Percentiles rank a stretch among this genome's conserved stretches.
Evolutionary conservation across 805 yeast species (phyloP).

Genomic region (Ascoidea asiatica): DNA sequence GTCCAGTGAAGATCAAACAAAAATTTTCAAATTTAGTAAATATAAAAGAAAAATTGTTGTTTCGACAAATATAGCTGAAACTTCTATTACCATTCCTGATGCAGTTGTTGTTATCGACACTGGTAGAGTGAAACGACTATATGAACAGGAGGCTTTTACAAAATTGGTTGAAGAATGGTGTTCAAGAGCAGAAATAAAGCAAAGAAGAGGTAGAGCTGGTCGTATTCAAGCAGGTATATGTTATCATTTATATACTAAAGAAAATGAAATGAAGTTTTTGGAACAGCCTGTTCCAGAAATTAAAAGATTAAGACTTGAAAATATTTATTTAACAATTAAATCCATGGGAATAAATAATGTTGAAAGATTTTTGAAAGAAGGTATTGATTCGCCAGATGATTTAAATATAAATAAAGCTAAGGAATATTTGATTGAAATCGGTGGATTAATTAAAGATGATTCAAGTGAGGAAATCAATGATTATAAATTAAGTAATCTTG

Average conservation of each 20-base stretch:
- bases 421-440: conserved; percentile 46
- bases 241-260: conserved; percentile 62
- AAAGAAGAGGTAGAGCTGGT: conserved; percentile 97
- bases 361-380: conserved; percentile 50
- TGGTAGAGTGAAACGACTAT: conserved; percentile 75
- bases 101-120: conserved; percentile 84
- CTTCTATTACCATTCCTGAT: conserved; percentile 93
- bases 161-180: conserved; percentile 72
- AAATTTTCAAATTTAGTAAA: conserved; percentile 50
- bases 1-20: conserved; percentile 67
- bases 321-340: conserved; percentile 70
- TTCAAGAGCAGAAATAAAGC: conserved; percentile 79
- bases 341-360: conserved; percentile 79
- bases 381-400: conserved; percentile 69
- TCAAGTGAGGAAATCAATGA: conserved; percentile 16
- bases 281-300: conserved; percentile 83
- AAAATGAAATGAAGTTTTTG: conserved; percentile 41
- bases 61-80: conserved; percentile 91
- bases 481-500: conserved; percentile 51
- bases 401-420: conserved; percentile 37
- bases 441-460: conserved; percentile 41
- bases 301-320: conserved; percentile 69
- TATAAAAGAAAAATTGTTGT: conserved; percentile 68
- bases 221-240: conserved; percentile 79
- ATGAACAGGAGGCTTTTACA: conserved; percentile 62